Percentiles rank a stretch among this genome's conserved stretches.
Evolutionary conservation across 2,329 filamentous ascomycete genomes (phyloP).

Genomic region (Beauveria pseudobassiana): DNA sequence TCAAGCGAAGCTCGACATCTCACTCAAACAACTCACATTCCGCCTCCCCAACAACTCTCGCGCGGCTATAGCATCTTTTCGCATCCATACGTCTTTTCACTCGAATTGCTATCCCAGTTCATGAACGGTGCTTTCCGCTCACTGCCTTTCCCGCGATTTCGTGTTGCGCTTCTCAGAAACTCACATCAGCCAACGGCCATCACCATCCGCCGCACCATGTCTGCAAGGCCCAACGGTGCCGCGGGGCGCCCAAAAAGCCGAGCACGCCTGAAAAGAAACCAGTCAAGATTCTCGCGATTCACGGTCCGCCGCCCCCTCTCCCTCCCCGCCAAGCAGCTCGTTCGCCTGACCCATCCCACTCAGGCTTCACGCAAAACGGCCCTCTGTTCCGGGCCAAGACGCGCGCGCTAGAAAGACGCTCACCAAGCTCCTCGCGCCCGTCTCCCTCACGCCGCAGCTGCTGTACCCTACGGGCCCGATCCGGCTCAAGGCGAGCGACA

Average conservation of each 20-base stretch:
- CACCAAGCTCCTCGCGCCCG: constrained; percentile 60
- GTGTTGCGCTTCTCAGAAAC: not conserved
- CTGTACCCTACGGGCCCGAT: constrained; percentile 64
- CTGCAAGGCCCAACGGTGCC: not conserved
- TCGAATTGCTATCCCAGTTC: not conserved
- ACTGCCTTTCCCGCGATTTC: not conserved
- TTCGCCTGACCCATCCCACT: not conserved
- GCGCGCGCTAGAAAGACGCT: constrained; percentile 78
- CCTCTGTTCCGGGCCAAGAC: constrained; percentile 81
- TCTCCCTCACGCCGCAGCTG: constrained; percentile 46
- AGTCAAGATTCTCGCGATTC: constrained; percentile 69
- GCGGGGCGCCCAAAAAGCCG: not conserved
- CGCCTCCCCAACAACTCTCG: not conserved
- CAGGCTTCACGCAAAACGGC: constrained; percentile 86
- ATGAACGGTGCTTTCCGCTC: not conserved
- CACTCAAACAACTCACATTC: not conserved
- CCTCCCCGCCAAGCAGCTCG: not conserved
- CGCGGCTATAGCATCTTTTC: not conserved
- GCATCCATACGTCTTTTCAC: not conserved
- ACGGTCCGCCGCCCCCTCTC: constrained; percentile 41
- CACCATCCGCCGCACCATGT: constrained; percentile 9
- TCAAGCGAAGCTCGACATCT: not conserved
- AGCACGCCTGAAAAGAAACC: constrained; percentile 32
- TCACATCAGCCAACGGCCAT: not conserved
- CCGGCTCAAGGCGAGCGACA: constrained; percentile 54